Evolutionary conservation across 331 rosid species (phyloP).

Genomic region (Acacia pycnantha): DNA sequence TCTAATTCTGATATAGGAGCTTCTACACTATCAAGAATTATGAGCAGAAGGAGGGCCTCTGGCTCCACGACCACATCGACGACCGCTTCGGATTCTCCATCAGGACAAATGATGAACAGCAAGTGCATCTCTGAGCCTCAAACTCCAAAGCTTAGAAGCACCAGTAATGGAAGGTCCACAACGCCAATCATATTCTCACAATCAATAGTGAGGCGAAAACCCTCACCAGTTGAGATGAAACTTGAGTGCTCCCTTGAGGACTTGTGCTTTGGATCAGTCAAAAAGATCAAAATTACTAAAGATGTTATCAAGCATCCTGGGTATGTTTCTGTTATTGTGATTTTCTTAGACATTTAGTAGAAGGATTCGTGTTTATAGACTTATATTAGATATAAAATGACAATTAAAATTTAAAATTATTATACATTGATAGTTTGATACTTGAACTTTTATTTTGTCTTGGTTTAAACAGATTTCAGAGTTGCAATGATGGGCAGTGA

Average conservation of each 20-base stretch:
- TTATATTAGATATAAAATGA: background rate
- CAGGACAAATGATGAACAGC: constrained; percentile 11
- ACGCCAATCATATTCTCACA: constrained; percentile 61
- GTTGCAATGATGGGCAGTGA: too few relatives aligned
- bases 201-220: constrained; percentile 44
- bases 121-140: constrained; percentile 28
- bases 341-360: background rate
- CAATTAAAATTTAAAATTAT: background rate
- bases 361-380: background rate
- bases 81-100: background rate
- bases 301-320: constrained; percentile 45
- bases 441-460: too few relatives aligned
- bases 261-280: constrained; percentile 48
- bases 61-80: background rate
- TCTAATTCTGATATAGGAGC: constrained; percentile 20
- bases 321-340: constrained; percentile 29
- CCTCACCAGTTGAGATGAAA: constrained; percentile 52
- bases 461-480: too few relatives aligned
- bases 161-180: constrained; percentile 32
- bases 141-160: constrained; percentile 26
- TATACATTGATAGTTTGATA: too few relatives aligned
- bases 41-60: constrained; percentile 35
- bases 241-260: constrained; percentile 58
- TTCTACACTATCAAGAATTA: constrained; percentile 32
- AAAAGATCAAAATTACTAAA: constrained; percentile 52